Evolutionary conservation across 2,329 filamentous ascomycete species (phyloP).

Genomic region (Amesomyces nigricolor): DNA sequence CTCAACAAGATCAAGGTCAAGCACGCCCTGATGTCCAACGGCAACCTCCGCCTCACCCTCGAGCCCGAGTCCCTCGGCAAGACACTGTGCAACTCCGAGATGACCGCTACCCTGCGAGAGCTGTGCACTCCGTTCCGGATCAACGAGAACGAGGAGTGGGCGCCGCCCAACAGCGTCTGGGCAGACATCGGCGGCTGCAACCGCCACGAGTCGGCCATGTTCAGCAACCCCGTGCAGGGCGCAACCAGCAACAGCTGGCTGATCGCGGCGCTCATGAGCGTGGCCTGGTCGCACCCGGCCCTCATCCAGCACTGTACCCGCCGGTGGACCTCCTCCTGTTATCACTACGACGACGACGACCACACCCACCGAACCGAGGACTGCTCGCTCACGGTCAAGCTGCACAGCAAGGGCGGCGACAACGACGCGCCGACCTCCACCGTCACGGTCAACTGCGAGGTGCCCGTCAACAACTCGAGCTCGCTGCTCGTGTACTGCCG

Average conservation of each 20-base stretch:
- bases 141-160: conserved; percentile 31
- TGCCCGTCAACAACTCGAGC: conserved; percentile 41
- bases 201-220: conserved; percentile 29
- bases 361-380: not conserved
- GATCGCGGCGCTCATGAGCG: conserved; percentile 40
- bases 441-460: conserved; percentile 39
- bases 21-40: conserved; percentile 39
- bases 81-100: conserved; percentile 35
- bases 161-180: conserved; percentile 38
- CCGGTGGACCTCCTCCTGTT: conserved; percentile 27
- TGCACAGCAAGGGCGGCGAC: conserved; percentile 42
- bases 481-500: conserved; percentile 39
- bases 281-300: conserved; percentile 40
- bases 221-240: conserved; percentile 41
- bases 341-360: not conserved
- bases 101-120: conserved; percentile 39
- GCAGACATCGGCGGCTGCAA: conserved; percentile 30
- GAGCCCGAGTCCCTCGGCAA: conserved; percentile 32
- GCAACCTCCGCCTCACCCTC: conserved; percentile 39
- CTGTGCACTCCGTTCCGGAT: conserved; percentile 36
- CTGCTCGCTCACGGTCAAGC: conserved; percentile 30
- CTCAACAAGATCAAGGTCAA: conserved; percentile 35
- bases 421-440: conserved; percentile 27
- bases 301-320: conserved; percentile 31
- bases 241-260: conserved; percentile 40